Conservation (phyloP, 2,329 filamentous ascomycete genomes). For the Xylaria sp. region DNA sequence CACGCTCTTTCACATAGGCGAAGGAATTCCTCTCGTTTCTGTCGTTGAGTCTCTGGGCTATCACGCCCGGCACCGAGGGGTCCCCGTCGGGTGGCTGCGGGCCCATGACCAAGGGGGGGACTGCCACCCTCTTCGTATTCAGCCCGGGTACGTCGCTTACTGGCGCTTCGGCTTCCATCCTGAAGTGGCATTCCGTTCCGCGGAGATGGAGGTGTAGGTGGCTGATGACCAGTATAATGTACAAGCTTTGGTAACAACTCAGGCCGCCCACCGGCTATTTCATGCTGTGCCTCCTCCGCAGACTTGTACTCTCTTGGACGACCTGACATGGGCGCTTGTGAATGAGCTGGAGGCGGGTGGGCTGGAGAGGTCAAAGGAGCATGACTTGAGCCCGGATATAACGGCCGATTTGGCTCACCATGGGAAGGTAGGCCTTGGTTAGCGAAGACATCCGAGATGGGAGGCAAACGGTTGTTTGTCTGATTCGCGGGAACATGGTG, state of each 20-base stretch:
- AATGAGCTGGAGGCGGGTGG: slow-evolving; percentile 67
- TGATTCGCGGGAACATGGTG: slow-evolving; percentile 89
- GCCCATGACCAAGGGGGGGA: slow-evolving; percentile 80
- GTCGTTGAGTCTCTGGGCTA: slow-evolving; percentile 81
- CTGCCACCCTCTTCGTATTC: slow-evolving; percentile 95
- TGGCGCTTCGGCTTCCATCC: slow-evolving; percentile 67
- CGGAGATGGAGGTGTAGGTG: slow-evolving; percentile 88
- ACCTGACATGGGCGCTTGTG: slow-evolving; percentile 64
- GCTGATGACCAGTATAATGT: slow-evolving; percentile 94
- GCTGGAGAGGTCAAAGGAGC: slow-evolving; percentile 81
- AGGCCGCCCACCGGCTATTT: slow-evolving; percentile 88
- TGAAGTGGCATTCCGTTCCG: slow-evolving; percentile 61
- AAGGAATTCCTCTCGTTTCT: slow-evolving; percentile 94
- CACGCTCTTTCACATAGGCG: slow-evolving; percentile 87
- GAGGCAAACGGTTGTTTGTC: slow-evolving; percentile 90
- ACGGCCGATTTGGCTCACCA: slow-evolving; percentile 61
- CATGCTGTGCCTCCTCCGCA: slow-evolving; percentile 93
- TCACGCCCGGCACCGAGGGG: slow-evolving; percentile 85
- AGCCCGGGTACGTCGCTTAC: slow-evolving; percentile 80
- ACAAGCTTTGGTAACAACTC: slow-evolving; percentile 93
- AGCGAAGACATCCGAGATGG: slow-evolving; percentile 91
- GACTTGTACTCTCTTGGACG: slow-evolving; percentile 90
- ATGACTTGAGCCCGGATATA: slow-evolving; percentile 71
- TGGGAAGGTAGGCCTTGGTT: slow-evolving; percentile 75
- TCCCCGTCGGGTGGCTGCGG: slow-evolving; percentile 68